Base-by-base conservation (phyloP, 352 stramenopile genomes). In the Globisporangium rhizosaccharum region DNA sequence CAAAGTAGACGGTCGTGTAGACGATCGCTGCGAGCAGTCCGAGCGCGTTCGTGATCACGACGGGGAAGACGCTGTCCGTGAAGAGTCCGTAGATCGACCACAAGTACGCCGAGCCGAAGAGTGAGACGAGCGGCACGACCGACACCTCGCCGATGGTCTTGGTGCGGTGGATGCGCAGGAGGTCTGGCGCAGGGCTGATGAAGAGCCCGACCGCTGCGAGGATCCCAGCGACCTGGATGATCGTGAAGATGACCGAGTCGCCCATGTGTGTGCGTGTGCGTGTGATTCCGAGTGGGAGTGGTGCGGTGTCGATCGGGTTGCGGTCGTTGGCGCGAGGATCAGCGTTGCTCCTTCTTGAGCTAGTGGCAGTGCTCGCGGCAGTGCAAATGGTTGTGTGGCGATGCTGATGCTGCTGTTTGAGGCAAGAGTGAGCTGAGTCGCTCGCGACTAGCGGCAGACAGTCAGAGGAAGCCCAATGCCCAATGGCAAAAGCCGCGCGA, bases 91-190 rank as follows among this genome's bases (percentile, higher is more conserved):
- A 63, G 37, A 53, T 18, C 15, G 36, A 30, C 57, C 57, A 63
- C 2, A 57, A 15, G 47, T 48, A 55, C 14, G n/a, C 47, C 14
- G 33, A 56, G 11, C 57, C 50, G 15, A 36, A 63, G 39, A 63
- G 47, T 25, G 49, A 56, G 15, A 63, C 23, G 41, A 57, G 51
- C 36, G 57, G 57, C 12, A 63, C 20, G 20, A 63, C 23, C 18
- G 57, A 63, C 5, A 63, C 51, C n/a, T 63, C 57, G 39, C 57
- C 57, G 39, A 57, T 57, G 3, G 11, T 25, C 30, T 57, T 57
- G 25, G 57, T 53, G 25, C 25, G 41, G 50, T 63, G 49, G 50
- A 63, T 57, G 50, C 57, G 57, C 3, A 26, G 37, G 11, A 63
- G 18, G 25, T 57, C 50, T 23, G 57, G 50, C 26, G 26, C n/a